Evolutionary conservation across 2,329 filamentous ascomycete genomes (phyloP), one percentile per base, ranked within the genome.

Genomic region (Tympanopsis confertula): DNA sequence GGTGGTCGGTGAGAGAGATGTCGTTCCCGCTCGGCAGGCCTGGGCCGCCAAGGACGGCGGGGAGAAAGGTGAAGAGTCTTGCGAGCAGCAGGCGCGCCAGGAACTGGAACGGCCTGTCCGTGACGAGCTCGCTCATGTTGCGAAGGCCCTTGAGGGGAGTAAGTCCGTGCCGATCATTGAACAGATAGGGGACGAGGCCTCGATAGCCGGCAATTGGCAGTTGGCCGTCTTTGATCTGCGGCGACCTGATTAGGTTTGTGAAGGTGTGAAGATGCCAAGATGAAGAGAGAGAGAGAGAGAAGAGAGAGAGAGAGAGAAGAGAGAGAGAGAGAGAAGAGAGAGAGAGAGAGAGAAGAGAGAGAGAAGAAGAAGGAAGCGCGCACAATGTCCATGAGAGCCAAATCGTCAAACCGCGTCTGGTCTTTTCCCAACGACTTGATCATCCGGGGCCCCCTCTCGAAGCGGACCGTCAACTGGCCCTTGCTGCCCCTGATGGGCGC

Each of bases 371-470:
- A 10, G 32, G 19, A 44, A 45, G 22, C 17, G 45, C 71, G 49
- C 62, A 89, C 84, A 65, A 94, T 57, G 46, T 82, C 75, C 39
- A 79, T 73, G 10, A 87, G 73, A 24, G 84, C 65, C 24, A 82
- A 54, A 39, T 82, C 79, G 49, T 79, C 74, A 42, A 68, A 72
- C 30, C 62, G 55, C 43, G 59, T 55, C 1, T 44, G 47, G 22
- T 50, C 61, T 22, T 57, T 42, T 46, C 53, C 45, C 54, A 66
- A 45, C 58, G 74, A 62, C 41, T 82, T 70, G 47, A 94, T 61
- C 38, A 85, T 85, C 49, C 89, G 74, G 17, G 91, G 85, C 0
- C 89, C 91, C 46, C 76, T 73, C 62, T 98, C 89, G 50, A 96
- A 86, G 19, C 84, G 58, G 22, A 94, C 71, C 3, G 51, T 56